Base-by-base conservation (phyloP, 495 filamentous ascomycete species). In the Geoglossum glabrum region DNA sequence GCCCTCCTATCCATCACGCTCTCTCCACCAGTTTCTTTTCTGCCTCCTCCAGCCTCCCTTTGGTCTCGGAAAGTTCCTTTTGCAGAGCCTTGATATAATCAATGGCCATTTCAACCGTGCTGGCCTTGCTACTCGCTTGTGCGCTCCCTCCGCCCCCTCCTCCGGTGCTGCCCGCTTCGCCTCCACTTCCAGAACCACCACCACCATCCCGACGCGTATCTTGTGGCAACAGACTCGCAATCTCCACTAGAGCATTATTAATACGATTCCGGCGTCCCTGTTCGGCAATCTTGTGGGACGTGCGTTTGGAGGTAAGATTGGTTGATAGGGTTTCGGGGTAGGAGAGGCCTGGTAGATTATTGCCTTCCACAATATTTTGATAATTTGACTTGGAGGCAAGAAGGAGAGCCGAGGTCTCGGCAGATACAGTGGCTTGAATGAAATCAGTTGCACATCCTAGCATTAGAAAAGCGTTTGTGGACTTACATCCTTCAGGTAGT, bases 371-470 rank as follows among this genome's bases (percentile, higher is more conserved):
- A 56, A 98, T 92, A 64, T 95, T 92, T 66, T 98, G 92, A 65
- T 98, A 98, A 66, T 98, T 98, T 21, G 89, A 95, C 65, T 96
- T 96, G 33, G 85, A 85, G 11, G 90, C 87, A 25, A 98, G 74
- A 49, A 96, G 77, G 26, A 90, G 79, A 17, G 90, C 89, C 17
- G 90, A 86, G 0, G 85, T 79, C 61, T 93, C 75, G 50, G 79
- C 78, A 17, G 73, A 69, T 27, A 70, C 51, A 66, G 55, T 3
- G 57, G 30, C 43, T 23, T 62, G 52, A 51, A 57, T 38, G 51
- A 60, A 40, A 61, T 55, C 60, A 61, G 43, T 38, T 49, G 25
- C 58, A 34, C 10, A n/a, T 40, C 43, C 64, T 11, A 45, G n/a
- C 45, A 56, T 17, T 26, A 30, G 30, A 33, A 30, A 60, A 60